Evolutionary conservation across 129 eudicot species (phyloP), one percentile per base, ranked within the genome.

Genomic region (Sambucus nigra): DNA sequence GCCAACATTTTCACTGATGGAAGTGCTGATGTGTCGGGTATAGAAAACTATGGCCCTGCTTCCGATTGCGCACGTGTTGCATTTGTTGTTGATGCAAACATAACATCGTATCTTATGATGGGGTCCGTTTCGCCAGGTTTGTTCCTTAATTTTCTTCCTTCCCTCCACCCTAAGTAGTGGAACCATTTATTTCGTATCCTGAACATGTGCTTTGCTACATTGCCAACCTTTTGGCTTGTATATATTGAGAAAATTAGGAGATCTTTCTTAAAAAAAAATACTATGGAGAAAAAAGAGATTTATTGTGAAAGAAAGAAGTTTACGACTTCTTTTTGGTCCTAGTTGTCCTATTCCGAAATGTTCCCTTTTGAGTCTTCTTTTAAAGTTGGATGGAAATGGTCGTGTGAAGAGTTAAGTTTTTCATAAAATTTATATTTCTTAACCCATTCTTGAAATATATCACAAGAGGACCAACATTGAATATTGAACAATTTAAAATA

Each of bases 81-180:
- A 35, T 92, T 92, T 77, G 83, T 92, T 57, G 99, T 92, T 60
- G 95, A 92, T 77, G 99, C 99, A 22, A 82, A 92, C 67, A 92
- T 92, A 61, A 92, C 99, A 45, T 92, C 99, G 8, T 92, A 92
- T 69, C 94, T 92, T 60, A 92, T 92, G 99, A 92, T 92, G 99
- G 99, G 99, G 26, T 92, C 99, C 65, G 96, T 92, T 67, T 92
- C 99, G 59, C 99, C 94, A 72, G 98, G 98, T 91, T 32, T 39
- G 70, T 66, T 57, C 63, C 22, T 54, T 60, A 9, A 8, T 25
- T 47, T 17, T 32, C 13, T 65, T 2, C 2, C 32, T 31, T 31
- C 9, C 53, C 3, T 54, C 25, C 19, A n/a, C 14, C 40, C 18
- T 26, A 7, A 48, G 9, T 48, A 5, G 7, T 28, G 5, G 18